Percentiles rank a stretch among this genome's conserved stretches.
These are phyloP conservation scores for Nephelium lappaceum DNA, from an alignment of 345 rosid species.

Conservation along the genomic window DNA sequence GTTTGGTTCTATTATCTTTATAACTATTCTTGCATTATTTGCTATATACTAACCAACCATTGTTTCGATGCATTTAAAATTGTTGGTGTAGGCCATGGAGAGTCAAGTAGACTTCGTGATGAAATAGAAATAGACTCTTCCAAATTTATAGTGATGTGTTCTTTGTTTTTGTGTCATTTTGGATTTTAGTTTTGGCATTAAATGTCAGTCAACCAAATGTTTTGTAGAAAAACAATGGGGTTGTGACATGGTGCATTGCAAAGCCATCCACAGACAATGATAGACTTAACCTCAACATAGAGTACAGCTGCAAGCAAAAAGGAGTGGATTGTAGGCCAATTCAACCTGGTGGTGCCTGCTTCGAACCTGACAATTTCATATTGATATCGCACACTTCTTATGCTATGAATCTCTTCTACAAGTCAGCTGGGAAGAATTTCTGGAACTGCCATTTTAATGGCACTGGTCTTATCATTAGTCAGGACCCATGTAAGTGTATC, in stretches of 20 bases:
- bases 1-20: background rate
- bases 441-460: constrained; percentile 39
- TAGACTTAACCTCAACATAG: constrained; percentile 24
- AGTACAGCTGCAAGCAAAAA: constrained; percentile 32
- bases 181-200: background rate
- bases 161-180: background rate
- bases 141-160: background rate
- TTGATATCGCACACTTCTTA: constrained; percentile 39
- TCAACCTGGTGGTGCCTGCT: constrained; percentile 43
- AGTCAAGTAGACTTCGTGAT: background rate
- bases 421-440: constrained; percentile 21
- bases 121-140: background rate
- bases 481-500: constrained; percentile 33
- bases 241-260: constrained; percentile 27
- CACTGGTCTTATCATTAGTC: constrained; percentile 24
- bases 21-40: background rate
- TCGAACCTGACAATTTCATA: constrained; percentile 13
- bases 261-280: constrained; percentile 23
- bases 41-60: too few species aligned
- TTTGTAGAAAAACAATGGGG: background rate
- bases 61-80: background rate
- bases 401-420: constrained; percentile 44
- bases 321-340: constrained; percentile 44
- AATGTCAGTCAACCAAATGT: background rate
- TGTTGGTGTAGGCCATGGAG: background rate